Evolutionary conservation across 352 stramenopile genomes (phyloP).

Genomic region (Phytophthora aleatoria): DNA sequence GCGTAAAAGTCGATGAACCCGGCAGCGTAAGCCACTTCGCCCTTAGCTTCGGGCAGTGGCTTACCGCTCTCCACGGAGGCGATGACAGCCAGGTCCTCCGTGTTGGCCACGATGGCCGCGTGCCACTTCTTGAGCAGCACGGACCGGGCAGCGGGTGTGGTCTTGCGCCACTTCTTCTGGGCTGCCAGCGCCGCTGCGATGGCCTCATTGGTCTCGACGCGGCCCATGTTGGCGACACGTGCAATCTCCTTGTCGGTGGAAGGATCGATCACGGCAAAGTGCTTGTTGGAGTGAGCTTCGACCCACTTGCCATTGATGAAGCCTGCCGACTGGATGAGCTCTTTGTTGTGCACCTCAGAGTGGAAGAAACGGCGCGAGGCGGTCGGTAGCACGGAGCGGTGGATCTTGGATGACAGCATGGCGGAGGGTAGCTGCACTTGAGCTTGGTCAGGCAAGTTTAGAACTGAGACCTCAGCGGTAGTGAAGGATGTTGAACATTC

Average conservation of each 20-base stretch:
- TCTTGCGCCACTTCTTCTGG: slow-evolving; percentile 66
- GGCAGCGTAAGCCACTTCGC: slow-evolving; percentile 94
- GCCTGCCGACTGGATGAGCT: slow-evolving; percentile 74
- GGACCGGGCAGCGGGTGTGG: slow-evolving; percentile 57
- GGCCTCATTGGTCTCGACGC: slow-evolving; percentile 67
- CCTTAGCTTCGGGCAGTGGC: slow-evolving; percentile 92
- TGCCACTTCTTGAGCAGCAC: slow-evolving; percentile 84
- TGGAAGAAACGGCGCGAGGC: slow-evolving; percentile 49
- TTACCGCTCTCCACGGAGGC: slow-evolving; percentile 98
- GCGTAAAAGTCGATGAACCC: slow-evolving; percentile 98
- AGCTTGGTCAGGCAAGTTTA: slow-evolving; percentile 25
- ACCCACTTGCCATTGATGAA: slow-evolving; percentile 85
- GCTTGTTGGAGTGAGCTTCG: slow-evolving; percentile 54
- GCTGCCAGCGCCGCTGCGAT: slow-evolving; percentile 71
- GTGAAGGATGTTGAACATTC: slow-evolving; percentile 7
- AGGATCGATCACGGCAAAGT: slow-evolving; percentile 76
- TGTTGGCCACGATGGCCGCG: slow-evolving; percentile 68
- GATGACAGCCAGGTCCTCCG: slow-evolving; percentile 89
- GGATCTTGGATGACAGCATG: slow-evolving; percentile 43
- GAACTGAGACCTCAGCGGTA: slow-evolving; percentile 26
- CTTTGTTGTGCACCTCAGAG: slow-evolving; percentile 58
- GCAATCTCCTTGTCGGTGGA: slow-evolving; percentile 78
- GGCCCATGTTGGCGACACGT: slow-evolving; percentile 73
- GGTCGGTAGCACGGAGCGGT: slow-evolving; percentile 26
- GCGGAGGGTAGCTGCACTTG: slow-evolving; percentile 4